Evolutionary conservation across 2,329 filamentous ascomycete species (phyloP).

Genomic region (Aspergillus sp.): DNA sequence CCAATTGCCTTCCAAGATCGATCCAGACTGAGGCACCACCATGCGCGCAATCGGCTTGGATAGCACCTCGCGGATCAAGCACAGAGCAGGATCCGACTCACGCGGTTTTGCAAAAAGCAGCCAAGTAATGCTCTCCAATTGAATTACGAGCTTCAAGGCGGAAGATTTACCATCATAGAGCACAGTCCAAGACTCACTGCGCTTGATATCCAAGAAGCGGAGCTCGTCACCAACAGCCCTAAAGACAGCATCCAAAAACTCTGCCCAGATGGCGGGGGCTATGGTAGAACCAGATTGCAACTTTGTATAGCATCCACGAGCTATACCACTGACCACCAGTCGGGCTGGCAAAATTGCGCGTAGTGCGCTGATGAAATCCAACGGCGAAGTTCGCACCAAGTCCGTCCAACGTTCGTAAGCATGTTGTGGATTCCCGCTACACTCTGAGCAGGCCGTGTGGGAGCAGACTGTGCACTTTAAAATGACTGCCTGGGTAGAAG

Average conservation of each 20-base stretch:
- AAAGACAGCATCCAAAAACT: slow-evolving; percentile 33
- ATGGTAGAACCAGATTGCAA: slow-evolving; percentile 14
- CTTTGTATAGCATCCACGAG: slow-evolving; percentile 22
- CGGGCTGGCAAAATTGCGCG: slow-evolving; percentile 45
- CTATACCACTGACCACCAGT: slow-evolving; percentile 35
- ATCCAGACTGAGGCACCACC: slow-evolving; percentile 37
- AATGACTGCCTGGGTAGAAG: slow-evolving; percentile 40
- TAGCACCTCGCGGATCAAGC: slow-evolving; percentile 44
- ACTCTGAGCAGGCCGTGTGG: slow-evolving; percentile 56
- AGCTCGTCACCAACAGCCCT: slow-evolving; percentile 27
- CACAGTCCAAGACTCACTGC: slow-evolving; percentile 33
- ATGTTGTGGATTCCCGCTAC: slow-evolving; percentile 56
- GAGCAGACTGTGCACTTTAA: slow-evolving; percentile 53
- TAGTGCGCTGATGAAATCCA: slow-evolving; percentile 47
- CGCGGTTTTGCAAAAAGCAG: slow-evolving; percentile 49
- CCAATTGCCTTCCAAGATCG: slow-evolving; percentile 45
- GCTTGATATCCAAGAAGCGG: slow-evolving; percentile 30
- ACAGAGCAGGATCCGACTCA: slow-evolving; percentile 37
- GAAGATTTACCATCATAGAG: slow-evolving; percentile 28
- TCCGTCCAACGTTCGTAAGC: slow-evolving; percentile 35
- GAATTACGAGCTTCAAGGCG: slow-evolving; percentile 28
- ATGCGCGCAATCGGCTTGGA: slow-evolving; percentile 51
- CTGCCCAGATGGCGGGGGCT: slow-evolving; percentile 27
- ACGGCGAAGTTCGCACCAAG: slow-evolving; percentile 38
- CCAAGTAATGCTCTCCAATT: slow-evolving; percentile 42